These are phyloP conservation scores for Pseudogymnoascus sp. DNA, from an alignment of 2,329 filamentous ascomycete species.

Conservation along the genomic window DNA sequence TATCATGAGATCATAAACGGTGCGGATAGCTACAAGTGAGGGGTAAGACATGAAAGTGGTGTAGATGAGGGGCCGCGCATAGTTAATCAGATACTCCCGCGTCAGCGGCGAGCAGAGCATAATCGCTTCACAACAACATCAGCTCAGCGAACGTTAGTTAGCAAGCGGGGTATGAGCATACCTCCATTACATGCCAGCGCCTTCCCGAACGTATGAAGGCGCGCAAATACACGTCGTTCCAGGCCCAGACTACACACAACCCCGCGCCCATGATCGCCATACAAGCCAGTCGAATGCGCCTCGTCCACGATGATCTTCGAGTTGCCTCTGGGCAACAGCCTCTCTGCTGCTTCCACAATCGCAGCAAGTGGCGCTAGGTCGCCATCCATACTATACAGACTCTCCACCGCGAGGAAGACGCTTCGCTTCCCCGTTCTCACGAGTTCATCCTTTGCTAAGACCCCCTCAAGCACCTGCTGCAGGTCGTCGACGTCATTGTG, in stretches of 20 bases:
- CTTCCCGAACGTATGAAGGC: conserved; percentile 60
- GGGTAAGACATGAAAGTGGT: conserved; percentile 61
- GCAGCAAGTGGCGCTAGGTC: conserved; percentile 57
- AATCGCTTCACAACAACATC: conserved; percentile 36
- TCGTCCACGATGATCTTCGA: conserved; percentile 59
- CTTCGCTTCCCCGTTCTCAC: conserved; percentile 30
- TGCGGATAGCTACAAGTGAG: conserved; percentile 48
- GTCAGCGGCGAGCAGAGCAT: conserved; percentile 53
- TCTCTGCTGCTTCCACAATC: conserved; percentile 50
- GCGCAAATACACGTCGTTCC: conserved; percentile 45
- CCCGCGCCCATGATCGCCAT: conserved; percentile 48
- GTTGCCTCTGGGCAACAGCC: conserved; percentile 46
- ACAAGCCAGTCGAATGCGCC: conserved; percentile 55
- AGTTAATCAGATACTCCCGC: conserved; percentile 62
- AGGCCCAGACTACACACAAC: conserved; percentile 49
- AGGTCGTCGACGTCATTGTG: conserved; percentile 44
- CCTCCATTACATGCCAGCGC: conserved; percentile 61
- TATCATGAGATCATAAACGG: conserved; percentile 48
- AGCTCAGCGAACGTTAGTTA: background rate
- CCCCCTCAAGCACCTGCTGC: conserved; percentile 19
- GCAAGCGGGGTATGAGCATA: conserved; percentile 30
- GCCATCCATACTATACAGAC: conserved; percentile 77
- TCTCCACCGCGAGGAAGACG: conserved; percentile 62
- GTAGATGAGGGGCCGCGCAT: conserved; percentile 67
- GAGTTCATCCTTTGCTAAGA: background rate